These are phyloP conservation scores for Gelatoporia subvermispora DNA, from an alignment of 768 basidiomycete genomes.

Conservation along the genomic window DNA sequence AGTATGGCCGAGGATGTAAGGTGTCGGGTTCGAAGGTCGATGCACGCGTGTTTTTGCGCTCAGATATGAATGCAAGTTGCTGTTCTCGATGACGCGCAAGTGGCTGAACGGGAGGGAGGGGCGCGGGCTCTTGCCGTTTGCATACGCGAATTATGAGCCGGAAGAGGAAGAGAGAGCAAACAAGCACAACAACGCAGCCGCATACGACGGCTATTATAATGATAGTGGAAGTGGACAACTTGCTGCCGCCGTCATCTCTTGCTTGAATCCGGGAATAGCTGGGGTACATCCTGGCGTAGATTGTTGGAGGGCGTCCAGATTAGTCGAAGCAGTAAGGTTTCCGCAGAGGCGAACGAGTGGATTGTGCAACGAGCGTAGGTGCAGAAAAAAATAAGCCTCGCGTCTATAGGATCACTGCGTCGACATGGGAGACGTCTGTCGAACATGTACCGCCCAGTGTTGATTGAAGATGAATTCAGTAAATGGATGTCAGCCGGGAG, in stretches of 20 bases:
- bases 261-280: no score
- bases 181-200: slow-evolving; percentile 35
- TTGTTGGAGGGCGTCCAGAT: no score
- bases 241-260: slow-evolving; percentile 10
- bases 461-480: no score
- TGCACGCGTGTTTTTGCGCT: slow-evolving; percentile 15
- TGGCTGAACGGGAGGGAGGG: slow-evolving; percentile 62
- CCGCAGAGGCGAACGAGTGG: neutral
- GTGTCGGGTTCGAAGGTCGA: slow-evolving; percentile 19
- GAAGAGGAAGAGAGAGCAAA: slow-evolving; percentile 33
- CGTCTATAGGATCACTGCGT: no score
- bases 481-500: no score
- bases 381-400: no score
- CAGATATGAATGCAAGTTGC: slow-evolving; percentile 38
- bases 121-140: slow-evolving; percentile 30
- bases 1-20: slow-evolving; percentile 4
- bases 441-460: no score
- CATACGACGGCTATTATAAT: slow-evolving; percentile 48
- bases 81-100: slow-evolving; percentile 58
- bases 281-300: no score
- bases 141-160: slow-evolving; percentile 32
- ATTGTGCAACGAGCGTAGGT: slow-evolving; percentile 2
- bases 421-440: neutral
- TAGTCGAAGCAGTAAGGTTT: neutral
- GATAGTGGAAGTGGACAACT: slow-evolving; percentile 28